Evolutionary conservation across 768 basidiomycete genomes (phyloP).

Genomic region (Auricularia sp.): DNA sequence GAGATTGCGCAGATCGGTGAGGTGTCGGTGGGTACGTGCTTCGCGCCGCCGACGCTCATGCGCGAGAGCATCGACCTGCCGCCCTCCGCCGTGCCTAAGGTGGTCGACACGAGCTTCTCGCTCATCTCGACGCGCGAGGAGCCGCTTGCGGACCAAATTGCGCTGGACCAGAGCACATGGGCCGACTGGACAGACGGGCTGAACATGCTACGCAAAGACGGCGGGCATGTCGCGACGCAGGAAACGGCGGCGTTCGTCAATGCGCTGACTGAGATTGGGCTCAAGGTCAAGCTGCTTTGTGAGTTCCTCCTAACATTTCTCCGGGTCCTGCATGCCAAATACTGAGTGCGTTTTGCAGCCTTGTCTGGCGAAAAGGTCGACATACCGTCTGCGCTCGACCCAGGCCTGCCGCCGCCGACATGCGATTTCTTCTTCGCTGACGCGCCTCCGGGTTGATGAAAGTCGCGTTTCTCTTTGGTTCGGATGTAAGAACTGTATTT

Average conservation of each 20-base stretch:
- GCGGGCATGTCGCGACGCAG: constrained; percentile 72
- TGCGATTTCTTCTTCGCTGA: constrained; percentile 85
- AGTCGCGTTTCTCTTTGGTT: background rate
- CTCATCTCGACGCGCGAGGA: constrained; percentile 53
- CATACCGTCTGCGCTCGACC: constrained; percentile 67
- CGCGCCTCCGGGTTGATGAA: background rate
- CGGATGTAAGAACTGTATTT: background rate
- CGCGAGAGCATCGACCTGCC: constrained; percentile 54
- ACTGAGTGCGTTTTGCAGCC: constrained; percentile 34
- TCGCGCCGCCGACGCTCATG: constrained; percentile 45
- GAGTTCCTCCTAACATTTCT: constrained; percentile 15
- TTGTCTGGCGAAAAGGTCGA: constrained; percentile 83
- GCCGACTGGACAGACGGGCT: constrained; percentile 93
- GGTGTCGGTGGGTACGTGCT: constrained; percentile 65
- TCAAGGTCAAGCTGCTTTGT: constrained; percentile 87
- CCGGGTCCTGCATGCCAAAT: background rate
- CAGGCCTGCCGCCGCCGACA: constrained; percentile 71
- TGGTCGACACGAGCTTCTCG: constrained; percentile 66
- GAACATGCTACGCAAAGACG: constrained; percentile 74
- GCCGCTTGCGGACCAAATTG: constrained; percentile 68
- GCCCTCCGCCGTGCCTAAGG: constrained; percentile 34
- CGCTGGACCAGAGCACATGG: constrained; percentile 68
- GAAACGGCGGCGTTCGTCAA: constrained; percentile 83
- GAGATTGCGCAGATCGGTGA: constrained; percentile 74
- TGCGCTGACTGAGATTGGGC: constrained; percentile 79